Evolutionary conservation across 2,329 filamentous ascomycete genomes (phyloP).

Genomic region (Trichoderma breve): DNA sequence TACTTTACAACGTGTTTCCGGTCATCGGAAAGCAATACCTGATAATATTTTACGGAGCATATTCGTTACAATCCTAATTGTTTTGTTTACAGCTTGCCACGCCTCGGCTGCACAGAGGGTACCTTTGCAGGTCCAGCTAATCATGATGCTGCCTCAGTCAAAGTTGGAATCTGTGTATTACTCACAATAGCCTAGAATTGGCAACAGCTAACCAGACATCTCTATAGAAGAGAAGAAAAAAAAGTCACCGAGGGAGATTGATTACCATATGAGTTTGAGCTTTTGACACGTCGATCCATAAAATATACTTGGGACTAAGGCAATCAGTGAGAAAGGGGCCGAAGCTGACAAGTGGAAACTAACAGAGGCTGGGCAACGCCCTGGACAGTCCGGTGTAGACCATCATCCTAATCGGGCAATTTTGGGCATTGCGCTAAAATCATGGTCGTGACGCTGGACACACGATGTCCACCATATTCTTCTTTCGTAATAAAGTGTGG

Average conservation of each 20-base stretch:
- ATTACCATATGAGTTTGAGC: background rate
- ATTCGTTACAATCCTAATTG: background rate
- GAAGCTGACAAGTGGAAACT: background rate
- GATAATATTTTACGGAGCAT: background rate
- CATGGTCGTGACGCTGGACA: background rate
- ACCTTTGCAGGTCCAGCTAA: background rate
- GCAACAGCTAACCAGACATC: background rate
- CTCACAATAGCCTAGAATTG: background rate
- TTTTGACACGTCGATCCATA: background rate
- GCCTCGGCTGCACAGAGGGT: rapidly evolving
- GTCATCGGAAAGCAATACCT: background rate
- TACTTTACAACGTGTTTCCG: background rate
- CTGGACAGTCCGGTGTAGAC: background rate
- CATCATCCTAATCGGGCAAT: background rate
- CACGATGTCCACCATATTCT: background rate
- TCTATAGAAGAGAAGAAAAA: background rate
- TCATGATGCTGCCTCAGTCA: background rate
- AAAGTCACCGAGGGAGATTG: background rate
- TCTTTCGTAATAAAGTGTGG: background rate
- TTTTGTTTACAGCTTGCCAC: background rate
- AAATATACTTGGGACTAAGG: background rate
- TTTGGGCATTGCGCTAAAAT: background rate
- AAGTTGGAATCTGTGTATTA: background rate
- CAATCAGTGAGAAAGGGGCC: background rate
- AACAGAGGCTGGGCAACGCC: background rate